Evolutionary conservation across 2,329 filamentous ascomycete genomes (phyloP).

Genomic region (Fusarium sp.): DNA sequence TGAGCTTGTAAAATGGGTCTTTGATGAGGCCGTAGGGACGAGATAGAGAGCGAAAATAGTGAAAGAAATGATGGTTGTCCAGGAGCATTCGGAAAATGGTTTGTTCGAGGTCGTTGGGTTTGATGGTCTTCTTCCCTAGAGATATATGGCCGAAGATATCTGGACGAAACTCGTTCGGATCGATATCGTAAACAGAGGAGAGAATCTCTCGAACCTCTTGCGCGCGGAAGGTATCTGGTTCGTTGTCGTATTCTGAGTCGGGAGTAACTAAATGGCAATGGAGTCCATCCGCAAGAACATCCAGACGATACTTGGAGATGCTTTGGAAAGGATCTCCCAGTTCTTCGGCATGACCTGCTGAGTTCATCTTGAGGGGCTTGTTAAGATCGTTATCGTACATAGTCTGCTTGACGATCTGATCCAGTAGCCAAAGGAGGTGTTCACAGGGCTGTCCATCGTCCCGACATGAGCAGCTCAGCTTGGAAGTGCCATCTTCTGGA

Average conservation of each 20-base stretch:
- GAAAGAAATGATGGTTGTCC: slow-evolving; percentile 67
- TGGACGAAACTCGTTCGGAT: slow-evolving; percentile 60
- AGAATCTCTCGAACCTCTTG: slow-evolving; percentile 66
- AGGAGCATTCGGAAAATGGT: slow-evolving; percentile 68
- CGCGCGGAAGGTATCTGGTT: slow-evolving; percentile 56
- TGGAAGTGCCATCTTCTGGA: slow-evolving; percentile 55
- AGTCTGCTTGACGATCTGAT: slow-evolving; percentile 64
- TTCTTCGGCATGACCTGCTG: slow-evolving; percentile 60
- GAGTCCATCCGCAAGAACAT: slow-evolving; percentile 65
- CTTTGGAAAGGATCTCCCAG: slow-evolving; percentile 63
- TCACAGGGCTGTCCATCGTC: slow-evolving; percentile 58
- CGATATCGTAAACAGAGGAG: slow-evolving; percentile 57
- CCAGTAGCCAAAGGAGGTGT: slow-evolving; percentile 68
- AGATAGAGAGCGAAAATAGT: slow-evolving; percentile 64
- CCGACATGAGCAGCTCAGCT: slow-evolving; percentile 63
- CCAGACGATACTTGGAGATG: slow-evolving; percentile 66
- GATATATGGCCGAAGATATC: slow-evolving; percentile 59
- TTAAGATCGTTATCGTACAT: slow-evolving; percentile 56
- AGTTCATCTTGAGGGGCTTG: slow-evolving; percentile 59
- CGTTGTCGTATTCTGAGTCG: slow-evolving; percentile 49
- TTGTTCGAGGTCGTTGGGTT: slow-evolving; percentile 62
- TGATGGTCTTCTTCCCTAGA: slow-evolving; percentile 54
- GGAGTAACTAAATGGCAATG: slow-evolving; percentile 61
- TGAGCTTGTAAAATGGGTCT: slow-evolving; percentile 63
- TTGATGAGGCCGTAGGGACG: slow-evolving; percentile 60